Percentiles rank a stretch among this genome's conserved stretches.
phyloP scores from a whole-genome alignment of 2,329 filamentous ascomycete genomes.

The Colletotrichum plurivorum region DNA sequence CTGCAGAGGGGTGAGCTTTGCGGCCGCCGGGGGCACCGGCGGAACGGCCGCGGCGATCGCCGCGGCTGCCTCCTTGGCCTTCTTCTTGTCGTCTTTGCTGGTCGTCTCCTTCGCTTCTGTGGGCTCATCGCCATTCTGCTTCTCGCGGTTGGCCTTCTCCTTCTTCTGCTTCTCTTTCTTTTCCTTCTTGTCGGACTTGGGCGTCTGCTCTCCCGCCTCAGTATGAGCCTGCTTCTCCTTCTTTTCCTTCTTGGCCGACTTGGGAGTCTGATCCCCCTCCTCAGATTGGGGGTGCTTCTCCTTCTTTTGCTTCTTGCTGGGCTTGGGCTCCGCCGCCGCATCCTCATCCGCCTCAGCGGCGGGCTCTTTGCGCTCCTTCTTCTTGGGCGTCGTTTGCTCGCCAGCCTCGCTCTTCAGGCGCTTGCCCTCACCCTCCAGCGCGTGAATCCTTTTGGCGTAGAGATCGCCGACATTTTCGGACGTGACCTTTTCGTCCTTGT shows the following conservation, averaged over 20 bases:
- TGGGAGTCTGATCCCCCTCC: slow-evolving; percentile 44
- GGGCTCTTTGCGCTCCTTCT: slow-evolving; percentile 46
- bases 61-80: slow-evolving; percentile 41
- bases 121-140: slow-evolving; percentile 23
- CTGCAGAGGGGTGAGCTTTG: slow-evolving; percentile 91
- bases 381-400: slow-evolving; percentile 36
- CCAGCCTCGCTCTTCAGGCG: slow-evolving; percentile 36
- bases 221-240: slow-evolving; percentile 52
- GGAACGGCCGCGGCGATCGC: slow-evolving; percentile 42
- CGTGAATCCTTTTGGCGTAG: slow-evolving; percentile 71
- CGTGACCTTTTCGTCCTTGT: slow-evolving; percentile 66
- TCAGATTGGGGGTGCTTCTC: slow-evolving; percentile 43
- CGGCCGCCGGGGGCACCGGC: slow-evolving; percentile 59
- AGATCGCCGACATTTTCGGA: slow-evolving; percentile 81
- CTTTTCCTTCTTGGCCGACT: slow-evolving; percentile 53
- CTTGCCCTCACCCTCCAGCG: slow-evolving; percentile 64
- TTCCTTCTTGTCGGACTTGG: slow-evolving; percentile 48
- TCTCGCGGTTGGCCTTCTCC: slow-evolving; percentile 44
- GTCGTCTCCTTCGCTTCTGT: slow-evolving; percentile 36
- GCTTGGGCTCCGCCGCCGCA: slow-evolving; percentile 27
- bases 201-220: slow-evolving; percentile 43
- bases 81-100: slow-evolving; percentile 37
- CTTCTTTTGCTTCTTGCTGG: slow-evolving; percentile 43
- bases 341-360: slow-evolving; percentile 42
- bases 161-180: slow-evolving; percentile 55